A percentile compares a stretch with the other conserved stretches of the same genome.
These are phyloP conservation scores for Nicotiana tabacum DNA, from an alignment of 257 asterid genomes.

Conservation along the genomic window DNA sequence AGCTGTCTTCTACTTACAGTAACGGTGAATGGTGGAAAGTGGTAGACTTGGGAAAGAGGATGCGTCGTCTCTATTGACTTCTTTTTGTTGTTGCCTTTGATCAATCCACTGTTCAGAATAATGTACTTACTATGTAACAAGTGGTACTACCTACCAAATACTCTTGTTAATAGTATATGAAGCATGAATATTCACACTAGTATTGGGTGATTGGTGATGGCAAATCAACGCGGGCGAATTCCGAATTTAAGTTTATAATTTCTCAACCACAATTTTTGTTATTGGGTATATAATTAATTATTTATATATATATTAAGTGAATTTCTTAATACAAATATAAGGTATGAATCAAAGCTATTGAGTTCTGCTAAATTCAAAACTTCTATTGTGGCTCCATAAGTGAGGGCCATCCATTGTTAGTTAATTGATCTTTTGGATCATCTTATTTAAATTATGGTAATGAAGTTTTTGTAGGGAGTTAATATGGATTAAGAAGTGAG, in stretches of 20 bases:
- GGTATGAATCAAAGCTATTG: too few species aligned
- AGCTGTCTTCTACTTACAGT: slow-evolving; percentile 7
- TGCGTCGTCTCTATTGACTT: not conserved
- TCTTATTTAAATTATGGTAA: not conserved
- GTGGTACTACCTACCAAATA: not conserved
- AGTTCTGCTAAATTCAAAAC: too few species aligned
- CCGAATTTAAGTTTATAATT: too few species aligned
- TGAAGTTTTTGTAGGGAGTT: not conserved
- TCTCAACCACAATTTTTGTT: too few species aligned
- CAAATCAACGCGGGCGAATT: too few species aligned
- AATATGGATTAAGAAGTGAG: not conserved
- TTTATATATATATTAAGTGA: too few species aligned
- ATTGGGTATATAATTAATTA: too few species aligned
- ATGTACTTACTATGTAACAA: not conserved
- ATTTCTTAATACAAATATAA: too few species aligned
- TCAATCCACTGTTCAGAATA: not conserved
- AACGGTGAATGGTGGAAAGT: not conserved
- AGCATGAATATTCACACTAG: not conserved
- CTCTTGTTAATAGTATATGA: not conserved
- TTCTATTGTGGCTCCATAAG: too few species aligned
- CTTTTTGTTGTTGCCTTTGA: slow-evolving; percentile 5
- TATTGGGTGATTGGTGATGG: not conserved
- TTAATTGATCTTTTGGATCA: not conserved
- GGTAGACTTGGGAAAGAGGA: not conserved
- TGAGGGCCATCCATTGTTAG: not conserved